These are phyloP conservation scores for Geum urbanum DNA, from an alignment of 306 rosid species.

Conservation along the genomic window DNA sequence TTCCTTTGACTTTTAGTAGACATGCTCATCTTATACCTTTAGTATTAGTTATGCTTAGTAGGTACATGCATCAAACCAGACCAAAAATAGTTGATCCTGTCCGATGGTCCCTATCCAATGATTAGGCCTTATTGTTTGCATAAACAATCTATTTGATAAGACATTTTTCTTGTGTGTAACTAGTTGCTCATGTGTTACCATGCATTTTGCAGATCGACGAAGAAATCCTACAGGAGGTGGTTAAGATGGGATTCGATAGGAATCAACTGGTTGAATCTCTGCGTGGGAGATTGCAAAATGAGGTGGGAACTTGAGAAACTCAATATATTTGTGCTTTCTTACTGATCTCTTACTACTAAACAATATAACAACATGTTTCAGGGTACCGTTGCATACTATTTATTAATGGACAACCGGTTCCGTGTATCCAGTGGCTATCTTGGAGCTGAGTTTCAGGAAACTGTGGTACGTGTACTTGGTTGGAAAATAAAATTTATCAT, in stretches of 20 bases:
- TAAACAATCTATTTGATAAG: background rate
- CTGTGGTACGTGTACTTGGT: constrained; percentile 43
- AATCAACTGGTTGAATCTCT: constrained; percentile 72
- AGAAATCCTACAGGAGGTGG: constrained; percentile 80
- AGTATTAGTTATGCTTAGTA: background rate
- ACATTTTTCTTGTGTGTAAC: background rate
- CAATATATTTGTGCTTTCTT: constrained; percentile 1
- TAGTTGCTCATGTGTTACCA: background rate
- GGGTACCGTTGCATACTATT: constrained; percentile 91
- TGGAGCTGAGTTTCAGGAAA: constrained; percentile 90
- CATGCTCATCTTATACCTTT: background rate
- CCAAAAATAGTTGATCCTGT: background rate
- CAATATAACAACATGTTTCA: constrained; percentile 36
- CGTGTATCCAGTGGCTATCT: constrained; percentile 87
- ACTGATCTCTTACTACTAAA: constrained; percentile 23
- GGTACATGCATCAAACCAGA: background rate
- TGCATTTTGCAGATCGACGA: constrained; percentile 72
- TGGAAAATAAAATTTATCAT: background rate
- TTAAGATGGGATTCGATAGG: constrained; percentile 76
- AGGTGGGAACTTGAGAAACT: constrained; percentile 47
- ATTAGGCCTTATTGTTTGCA: background rate
- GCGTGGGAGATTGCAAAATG: constrained; percentile 67
- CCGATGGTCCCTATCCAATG: constrained; percentile 2
- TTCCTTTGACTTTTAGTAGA: background rate
- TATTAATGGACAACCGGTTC: constrained; percentile 72